Evolutionary conservation across 2,329 filamentous ascomycete species (phyloP), one percentile per base, ranked within the genome.

Genomic region (Trichoderma lentiforme): DNA sequence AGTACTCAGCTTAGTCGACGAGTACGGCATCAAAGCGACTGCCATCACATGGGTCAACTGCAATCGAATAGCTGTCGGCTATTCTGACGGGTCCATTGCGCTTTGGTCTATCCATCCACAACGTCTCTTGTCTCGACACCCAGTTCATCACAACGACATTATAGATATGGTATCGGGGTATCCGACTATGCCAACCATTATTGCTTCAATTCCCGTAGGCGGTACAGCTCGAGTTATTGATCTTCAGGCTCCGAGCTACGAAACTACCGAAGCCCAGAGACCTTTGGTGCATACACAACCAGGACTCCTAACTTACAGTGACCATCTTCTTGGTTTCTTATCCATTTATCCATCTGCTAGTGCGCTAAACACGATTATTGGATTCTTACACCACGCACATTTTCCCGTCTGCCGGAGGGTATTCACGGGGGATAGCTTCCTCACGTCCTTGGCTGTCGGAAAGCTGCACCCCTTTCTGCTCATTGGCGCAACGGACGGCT

Each of bases 151-250:
- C 72, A 87, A 84, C 63, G 80, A 83, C 68, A 81, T 90, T 4
- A 82, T 89, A 73, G 86, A 89, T 74, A 83, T 90, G 36, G 83
- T 83, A 71, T 86, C 87, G 0, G 87, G 84, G 24, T 89, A 88
- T 73, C 88, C 88, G 4, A 87, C 87, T 1, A 81, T 86, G 71
- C 88, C 88, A 0, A 87, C 86, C 73, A 77, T 89, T 9, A 80
- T 90, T n/a, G 84, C 86, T 7, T 88, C 87, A 1, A 82, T 84
- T 4, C 87, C 88, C 0, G 81, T 89, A 15, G 87, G 86, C 24
- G 88, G 88, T 68, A 83, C 85, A 26, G 80, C 84, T 26, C 86
- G 85, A 26, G 77, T 90, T 11, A 81, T 87, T 6, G 87, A 90
- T 76, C 80, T 90, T 11, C 82, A 82, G 26, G 82, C 84, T 28